Evolutionary conservation across 129 eudicot genomes (phyloP).

Genomic region (Tagetes erecta): DNA sequence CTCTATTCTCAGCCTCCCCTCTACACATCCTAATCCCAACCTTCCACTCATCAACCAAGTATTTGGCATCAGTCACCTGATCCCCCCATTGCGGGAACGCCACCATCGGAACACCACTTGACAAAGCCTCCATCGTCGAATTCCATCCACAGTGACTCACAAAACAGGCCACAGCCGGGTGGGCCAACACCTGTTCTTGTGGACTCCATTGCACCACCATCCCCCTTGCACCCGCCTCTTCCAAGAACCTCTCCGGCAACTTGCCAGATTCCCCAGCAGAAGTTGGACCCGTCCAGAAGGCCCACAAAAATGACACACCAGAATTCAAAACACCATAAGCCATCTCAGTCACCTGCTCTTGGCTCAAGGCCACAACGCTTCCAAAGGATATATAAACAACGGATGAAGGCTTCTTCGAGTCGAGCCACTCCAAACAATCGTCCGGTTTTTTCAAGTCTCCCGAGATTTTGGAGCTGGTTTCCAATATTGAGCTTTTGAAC

Average conservation of each 20-base stretch:
- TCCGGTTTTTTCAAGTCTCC: conserved; percentile 53
- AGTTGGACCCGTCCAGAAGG: conserved; percentile 41
- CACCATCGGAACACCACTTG: conserved; percentile 74
- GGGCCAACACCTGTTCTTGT: conserved; percentile 64
- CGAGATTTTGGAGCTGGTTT: conserved; percentile 28
- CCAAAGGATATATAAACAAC: conserved; percentile 85
- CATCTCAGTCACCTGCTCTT: conserved; percentile 59
- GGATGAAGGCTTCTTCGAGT: conserved; percentile 48
- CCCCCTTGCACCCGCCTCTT: conserved; percentile 51
- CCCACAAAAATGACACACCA: conserved; percentile 70
- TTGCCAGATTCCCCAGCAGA: conserved; percentile 11
- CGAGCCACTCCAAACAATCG: conserved; percentile 51
- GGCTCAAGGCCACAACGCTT: conserved; percentile 50
- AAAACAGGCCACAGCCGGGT: conserved; percentile 63
- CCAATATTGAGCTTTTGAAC: conserved; percentile 34
- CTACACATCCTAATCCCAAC: conserved; percentile 66
- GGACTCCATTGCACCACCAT: conserved; percentile 65
- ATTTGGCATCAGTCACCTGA: conserved; percentile 86
- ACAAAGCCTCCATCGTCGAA: conserved; percentile 69
- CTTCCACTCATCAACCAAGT: conserved; percentile 61
- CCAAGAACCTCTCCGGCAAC: conserved; percentile 54
- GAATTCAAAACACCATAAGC: conserved; percentile 60
- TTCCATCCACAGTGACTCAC: conserved; percentile 93
- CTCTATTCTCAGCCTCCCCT: conserved; percentile 60
- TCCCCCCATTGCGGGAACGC: conserved; percentile 94